A percentile compares a stretch with the other conserved stretches of the same genome.
These are phyloP conservation scores for Paragyromitra xinjiangensis DNA, from an alignment of 495 filamentous ascomycete species.

Conservation along the genomic window DNA sequence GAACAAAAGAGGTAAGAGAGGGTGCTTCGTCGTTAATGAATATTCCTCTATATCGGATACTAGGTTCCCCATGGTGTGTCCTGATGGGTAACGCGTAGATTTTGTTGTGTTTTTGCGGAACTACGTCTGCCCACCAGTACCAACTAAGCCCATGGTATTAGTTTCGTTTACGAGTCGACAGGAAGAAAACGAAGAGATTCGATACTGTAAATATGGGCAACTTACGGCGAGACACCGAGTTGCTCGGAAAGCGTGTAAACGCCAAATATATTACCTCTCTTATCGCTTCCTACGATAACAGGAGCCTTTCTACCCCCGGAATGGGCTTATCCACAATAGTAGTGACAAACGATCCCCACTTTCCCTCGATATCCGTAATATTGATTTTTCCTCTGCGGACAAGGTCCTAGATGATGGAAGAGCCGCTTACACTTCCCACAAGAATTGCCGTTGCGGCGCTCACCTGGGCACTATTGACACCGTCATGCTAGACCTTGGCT, in stretches of 20 bases:
- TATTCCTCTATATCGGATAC: conserved; percentile 65
- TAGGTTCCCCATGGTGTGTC: conserved; percentile 61
- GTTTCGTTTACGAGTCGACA: neutral
- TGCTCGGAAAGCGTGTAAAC: conserved; percentile 64
- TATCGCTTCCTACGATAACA: conserved; percentile 64
- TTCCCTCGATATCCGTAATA: conserved; percentile 59
- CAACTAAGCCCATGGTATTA: conserved; percentile 57
- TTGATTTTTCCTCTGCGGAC: conserved; percentile 59
- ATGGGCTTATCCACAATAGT: conserved; percentile 60
- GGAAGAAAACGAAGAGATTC: too few species aligned
- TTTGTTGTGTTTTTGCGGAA: conserved; percentile 57
- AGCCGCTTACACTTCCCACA: conserved; percentile 62
- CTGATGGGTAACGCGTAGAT: conserved; percentile 59
- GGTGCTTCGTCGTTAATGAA: conserved; percentile 66
- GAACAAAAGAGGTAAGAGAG: conserved; percentile 62
- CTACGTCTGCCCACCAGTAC: conserved; percentile 65
- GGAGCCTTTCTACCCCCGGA: conserved; percentile 59
- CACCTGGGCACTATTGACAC: neutral
- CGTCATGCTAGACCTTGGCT: neutral
- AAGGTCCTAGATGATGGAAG: conserved; percentile 59
- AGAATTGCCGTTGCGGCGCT: conserved; percentile 57
- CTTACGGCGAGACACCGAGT: conserved; percentile 61
- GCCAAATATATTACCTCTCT: conserved; percentile 63
- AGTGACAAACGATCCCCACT: conserved; percentile 64
- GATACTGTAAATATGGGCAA: neutral